These are phyloP conservation scores for Takashimella koratensis DNA, from an alignment of 1,284 basidiomycete genomes.

Conservation along the genomic window DNA sequence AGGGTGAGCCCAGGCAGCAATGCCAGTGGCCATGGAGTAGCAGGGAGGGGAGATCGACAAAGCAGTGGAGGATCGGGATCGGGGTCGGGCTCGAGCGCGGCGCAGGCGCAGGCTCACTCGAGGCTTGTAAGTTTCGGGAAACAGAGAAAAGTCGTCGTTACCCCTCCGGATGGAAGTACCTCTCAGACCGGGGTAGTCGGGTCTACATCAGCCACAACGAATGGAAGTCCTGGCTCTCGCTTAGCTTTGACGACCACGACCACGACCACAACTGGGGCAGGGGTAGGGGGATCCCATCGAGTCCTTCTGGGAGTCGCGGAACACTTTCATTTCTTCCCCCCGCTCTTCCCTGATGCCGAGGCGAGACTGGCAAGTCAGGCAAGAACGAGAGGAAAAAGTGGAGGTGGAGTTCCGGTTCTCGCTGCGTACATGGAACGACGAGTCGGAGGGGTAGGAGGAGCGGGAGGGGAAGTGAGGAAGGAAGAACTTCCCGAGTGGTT, in stretches of 20 bases:
- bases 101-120: too few relatives aligned
- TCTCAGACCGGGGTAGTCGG: constrained; percentile 63
- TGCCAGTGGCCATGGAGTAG: not conserved
- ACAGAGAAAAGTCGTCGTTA: constrained; percentile 57
- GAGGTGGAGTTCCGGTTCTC: not conserved
- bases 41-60: too few relatives aligned
- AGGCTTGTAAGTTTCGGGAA: constrained; percentile 68
- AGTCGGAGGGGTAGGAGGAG: not conserved
- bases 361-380: constrained; percentile 4
- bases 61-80: too few relatives aligned
- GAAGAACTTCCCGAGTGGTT: constrained; percentile 24
- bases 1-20: constrained; percentile 30
- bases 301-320: constrained; percentile 30
- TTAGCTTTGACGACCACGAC: constrained; percentile 2
- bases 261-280: not conserved
- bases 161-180: constrained; percentile 46
- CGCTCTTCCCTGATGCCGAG: constrained; percentile 24
- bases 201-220: constrained; percentile 24
- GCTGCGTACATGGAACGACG: constrained; percentile 10
- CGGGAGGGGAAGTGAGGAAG: constrained; percentile 7
- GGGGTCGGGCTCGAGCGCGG: too few relatives aligned
- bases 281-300: constrained; percentile 4
- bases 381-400: not conserved
- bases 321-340: constrained; percentile 35
- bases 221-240: not conserved